phyloP scores from a whole-genome alignment of 768 basidiomycete species.

The Cubamyces lactineus region DNA sequence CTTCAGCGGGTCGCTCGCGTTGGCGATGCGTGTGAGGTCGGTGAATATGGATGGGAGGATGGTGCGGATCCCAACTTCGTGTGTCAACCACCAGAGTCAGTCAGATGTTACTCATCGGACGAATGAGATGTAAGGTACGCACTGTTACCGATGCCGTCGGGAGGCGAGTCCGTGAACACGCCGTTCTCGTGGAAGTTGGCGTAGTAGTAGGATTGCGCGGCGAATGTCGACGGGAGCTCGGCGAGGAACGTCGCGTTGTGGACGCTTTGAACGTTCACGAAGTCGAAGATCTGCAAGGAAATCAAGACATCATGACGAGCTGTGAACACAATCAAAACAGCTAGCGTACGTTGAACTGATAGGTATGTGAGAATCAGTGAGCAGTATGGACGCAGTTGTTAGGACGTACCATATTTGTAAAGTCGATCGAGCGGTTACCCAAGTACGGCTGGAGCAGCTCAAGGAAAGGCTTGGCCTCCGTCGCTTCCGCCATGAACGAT shows the following conservation, averaged over 20 bases:
- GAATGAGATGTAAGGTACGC: neutral
- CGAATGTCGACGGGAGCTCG: constrained; percentile 29
- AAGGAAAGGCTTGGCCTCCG: constrained; percentile 32
- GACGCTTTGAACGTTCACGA: constrained; percentile 43
- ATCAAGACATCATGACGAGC: neutral
- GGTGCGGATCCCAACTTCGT: constrained; percentile 65
- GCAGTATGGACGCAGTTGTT: neutral
- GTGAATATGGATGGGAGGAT: constrained; percentile 62
- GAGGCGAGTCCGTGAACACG: constrained; percentile 39
- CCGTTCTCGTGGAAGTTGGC: constrained; percentile 47
- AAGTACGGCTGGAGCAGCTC: constrained; percentile 32
- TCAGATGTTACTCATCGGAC: no score
- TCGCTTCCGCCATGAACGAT: constrained; percentile 29
- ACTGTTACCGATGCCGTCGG: constrained; percentile 43
- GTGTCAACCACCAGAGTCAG: no score
- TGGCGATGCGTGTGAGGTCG: constrained; percentile 54
- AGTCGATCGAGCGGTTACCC: constrained; percentile 29
- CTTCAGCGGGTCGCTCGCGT: constrained; percentile 54
- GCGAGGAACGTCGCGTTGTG: constrained; percentile 42
- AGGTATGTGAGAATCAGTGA: neutral
- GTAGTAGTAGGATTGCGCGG: constrained; percentile 36
- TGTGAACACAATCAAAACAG: neutral
- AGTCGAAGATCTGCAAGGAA: constrained; percentile 37
- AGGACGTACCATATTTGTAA: constrained; percentile 33
- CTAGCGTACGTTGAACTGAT: neutral